phyloP scores from a whole-genome alignment of 108 stramenopile species.

The Cylindrotheca closterium region DNA sequence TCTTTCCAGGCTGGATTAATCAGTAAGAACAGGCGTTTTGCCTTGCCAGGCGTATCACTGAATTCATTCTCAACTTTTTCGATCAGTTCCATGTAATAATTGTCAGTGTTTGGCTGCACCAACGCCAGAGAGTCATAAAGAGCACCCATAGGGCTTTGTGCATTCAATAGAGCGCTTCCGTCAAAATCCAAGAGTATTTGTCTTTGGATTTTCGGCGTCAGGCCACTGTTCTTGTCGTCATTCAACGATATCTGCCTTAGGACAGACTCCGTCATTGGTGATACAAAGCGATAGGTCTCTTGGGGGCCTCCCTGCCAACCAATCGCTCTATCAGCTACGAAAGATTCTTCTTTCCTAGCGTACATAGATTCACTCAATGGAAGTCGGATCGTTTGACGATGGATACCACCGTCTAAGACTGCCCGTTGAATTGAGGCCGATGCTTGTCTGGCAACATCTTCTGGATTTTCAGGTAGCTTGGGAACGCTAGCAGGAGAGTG shows the following conservation, averaged over 20 bases:
- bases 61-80: slow-evolving; percentile 26
- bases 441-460: neutral
- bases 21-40: slow-evolving; percentile 25
- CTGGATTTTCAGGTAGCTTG: neutral
- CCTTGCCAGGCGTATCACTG: slow-evolving; percentile 25
- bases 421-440: neutral
- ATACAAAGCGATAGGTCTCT: slow-evolving; percentile 31
- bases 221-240: neutral
- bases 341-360: slow-evolving; percentile 22
- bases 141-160: slow-evolving; percentile 25
- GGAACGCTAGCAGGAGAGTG: too few relatives aligned
- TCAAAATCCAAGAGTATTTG: slow-evolving; percentile 36
- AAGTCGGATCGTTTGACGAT: slow-evolving; percentile 26
- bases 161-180: slow-evolving; percentile 20
- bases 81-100: slow-evolving; percentile 13
- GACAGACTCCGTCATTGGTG: slow-evolving; percentile 16
- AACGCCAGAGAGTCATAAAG: slow-evolving; percentile 22
- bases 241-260: slow-evolving; percentile 6
- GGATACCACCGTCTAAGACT: slow-evolving; percentile 1
- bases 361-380: slow-evolving; percentile 34
- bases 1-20: slow-evolving; percentile 37
- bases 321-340: slow-evolving; percentile 33
- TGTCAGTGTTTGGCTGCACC: slow-evolving; percentile 23
- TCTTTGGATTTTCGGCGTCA: slow-evolving; percentile 13
- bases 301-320: slow-evolving; percentile 40